These are phyloP conservation scores for Colletotrichum spaethianum DNA, from an alignment of 2,329 filamentous ascomycete species.

Conservation along the genomic window DNA sequence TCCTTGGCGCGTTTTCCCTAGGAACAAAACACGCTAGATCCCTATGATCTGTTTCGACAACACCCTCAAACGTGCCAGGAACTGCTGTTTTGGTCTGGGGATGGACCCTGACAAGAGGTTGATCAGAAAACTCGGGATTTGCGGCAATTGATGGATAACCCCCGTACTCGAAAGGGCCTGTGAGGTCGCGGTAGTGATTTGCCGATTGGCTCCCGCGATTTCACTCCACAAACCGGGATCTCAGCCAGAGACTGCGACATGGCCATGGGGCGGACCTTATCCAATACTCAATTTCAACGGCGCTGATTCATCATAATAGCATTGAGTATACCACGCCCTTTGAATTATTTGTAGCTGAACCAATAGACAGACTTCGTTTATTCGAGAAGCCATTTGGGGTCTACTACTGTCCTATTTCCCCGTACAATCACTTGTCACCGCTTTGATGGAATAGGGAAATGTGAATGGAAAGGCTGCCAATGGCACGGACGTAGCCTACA, in stretches of 20 bases:
- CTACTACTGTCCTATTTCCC: no score
- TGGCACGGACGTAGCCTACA: constrained; percentile 18
- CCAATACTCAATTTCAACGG: not conserved
- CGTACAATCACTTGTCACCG: not conserved
- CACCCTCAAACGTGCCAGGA: not conserved
- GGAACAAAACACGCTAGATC: no score
- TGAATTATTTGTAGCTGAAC: no score
- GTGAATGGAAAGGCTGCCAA: constrained; percentile 1
- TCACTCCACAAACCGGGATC: not conserved
- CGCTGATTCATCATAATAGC: not conserved
- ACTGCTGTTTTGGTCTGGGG: not conserved
- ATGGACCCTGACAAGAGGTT: not conserved
- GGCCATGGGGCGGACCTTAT: not conserved
- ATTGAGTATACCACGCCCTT: no score
- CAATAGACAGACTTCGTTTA: not conserved
- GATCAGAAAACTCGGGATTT: not conserved
- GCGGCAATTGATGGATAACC: not conserved
- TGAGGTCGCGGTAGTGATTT: not conserved
- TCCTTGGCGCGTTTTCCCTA: no score
- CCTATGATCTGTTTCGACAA: not conserved
- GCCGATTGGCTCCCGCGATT: not conserved
- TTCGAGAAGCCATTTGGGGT: not conserved
- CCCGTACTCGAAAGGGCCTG: not conserved
- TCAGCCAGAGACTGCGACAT: not conserved
- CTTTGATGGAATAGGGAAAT: not conserved